phyloP scores from a whole-genome alignment of 2,329 filamentous ascomycete genomes.

The Herpomyces periplanetae region DNA sequence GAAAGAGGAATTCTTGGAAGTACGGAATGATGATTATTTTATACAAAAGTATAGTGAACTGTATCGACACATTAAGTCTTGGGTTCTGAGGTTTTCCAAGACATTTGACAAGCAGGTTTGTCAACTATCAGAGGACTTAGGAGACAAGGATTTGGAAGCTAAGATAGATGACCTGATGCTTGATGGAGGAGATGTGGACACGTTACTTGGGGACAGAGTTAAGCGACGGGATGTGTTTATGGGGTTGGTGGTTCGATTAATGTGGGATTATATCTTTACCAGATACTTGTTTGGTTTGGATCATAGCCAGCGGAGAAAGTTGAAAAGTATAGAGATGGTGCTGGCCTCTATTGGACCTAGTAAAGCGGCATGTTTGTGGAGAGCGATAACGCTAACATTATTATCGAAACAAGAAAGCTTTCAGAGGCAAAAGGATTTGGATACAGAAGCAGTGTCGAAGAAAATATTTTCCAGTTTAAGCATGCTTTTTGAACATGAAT shows the following conservation, averaged over 20 bases:
- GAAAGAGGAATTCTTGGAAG: slow-evolving; percentile 39
- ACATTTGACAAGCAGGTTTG: slow-evolving; percentile 74
- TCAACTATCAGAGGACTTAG: slow-evolving; percentile 40
- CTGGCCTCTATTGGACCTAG: slow-evolving; percentile 26
- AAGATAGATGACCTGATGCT: slow-evolving; percentile 73
- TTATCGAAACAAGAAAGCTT: slow-evolving; percentile 47
- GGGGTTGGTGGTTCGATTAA: slow-evolving; percentile 95
- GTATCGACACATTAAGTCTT: slow-evolving; percentile 81
- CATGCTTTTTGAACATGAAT: slow-evolving; percentile 41
- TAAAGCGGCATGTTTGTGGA: slow-evolving; percentile 80
- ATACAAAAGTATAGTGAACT: slow-evolving; percentile 71
- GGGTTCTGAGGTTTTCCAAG: slow-evolving; percentile 90
- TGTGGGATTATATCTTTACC: slow-evolving; percentile 95
- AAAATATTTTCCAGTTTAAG: slow-evolving; percentile 54
- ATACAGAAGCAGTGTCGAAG: slow-evolving; percentile 80
- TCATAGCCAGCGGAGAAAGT: slow-evolving; percentile 76
- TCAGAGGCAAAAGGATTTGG: slow-evolving; percentile 36
- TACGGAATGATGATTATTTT: slow-evolving; percentile 76
- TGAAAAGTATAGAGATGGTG: slow-evolving; percentile 76
- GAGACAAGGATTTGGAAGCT: slow-evolving; percentile 69
- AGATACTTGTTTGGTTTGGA: slow-evolving; percentile 97
- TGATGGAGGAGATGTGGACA: slow-evolving; percentile 69
- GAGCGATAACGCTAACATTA: slow-evolving; percentile 65
- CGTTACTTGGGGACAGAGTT: slow-evolving; percentile 52
- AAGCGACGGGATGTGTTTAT: slow-evolving; percentile 77